These are phyloP conservation scores for Sporothrix mexicana DNA, from an alignment of 2,329 filamentous ascomycete genomes.

Conservation along the genomic window DNA sequence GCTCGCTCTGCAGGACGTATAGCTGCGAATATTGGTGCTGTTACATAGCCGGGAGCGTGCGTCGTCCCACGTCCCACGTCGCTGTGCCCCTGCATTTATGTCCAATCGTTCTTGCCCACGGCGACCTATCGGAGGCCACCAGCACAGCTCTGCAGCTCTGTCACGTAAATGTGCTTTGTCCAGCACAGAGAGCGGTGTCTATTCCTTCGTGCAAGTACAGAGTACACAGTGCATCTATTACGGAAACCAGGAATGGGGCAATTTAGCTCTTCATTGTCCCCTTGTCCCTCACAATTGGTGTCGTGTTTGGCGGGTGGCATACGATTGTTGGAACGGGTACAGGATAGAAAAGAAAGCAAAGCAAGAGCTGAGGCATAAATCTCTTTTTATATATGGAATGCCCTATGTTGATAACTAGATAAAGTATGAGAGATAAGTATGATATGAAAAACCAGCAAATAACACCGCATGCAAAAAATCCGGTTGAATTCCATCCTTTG, in stretches of 20 bases:
- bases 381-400: constrained; percentile 1
- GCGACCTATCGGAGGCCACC: constrained; percentile 29
- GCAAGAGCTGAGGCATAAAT: neutral
- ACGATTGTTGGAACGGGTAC: too few species aligned
- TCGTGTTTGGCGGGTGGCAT: neutral
- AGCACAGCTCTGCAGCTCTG: constrained; percentile 17
- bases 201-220: neutral
- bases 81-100: constrained; percentile 13
- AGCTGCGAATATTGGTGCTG: neutral
- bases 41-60: neutral
- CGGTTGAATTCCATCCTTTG: neutral
- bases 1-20: neutral
- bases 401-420: neutral
- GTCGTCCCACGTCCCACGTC: constrained; percentile 5
- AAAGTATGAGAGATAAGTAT: neutral
- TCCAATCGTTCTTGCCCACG: constrained; percentile 23
- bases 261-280: neutral
- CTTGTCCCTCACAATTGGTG: neutral
- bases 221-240: constrained; percentile 22
- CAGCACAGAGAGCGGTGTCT: neutral
- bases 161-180: neutral
- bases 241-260: neutral
- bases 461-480: constrained; percentile 21
- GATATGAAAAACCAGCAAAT: constrained; percentile 8
- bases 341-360: neutral